Conservation (phyloP, 768 basidiomycete species). For the Mycena pura region DNA sequence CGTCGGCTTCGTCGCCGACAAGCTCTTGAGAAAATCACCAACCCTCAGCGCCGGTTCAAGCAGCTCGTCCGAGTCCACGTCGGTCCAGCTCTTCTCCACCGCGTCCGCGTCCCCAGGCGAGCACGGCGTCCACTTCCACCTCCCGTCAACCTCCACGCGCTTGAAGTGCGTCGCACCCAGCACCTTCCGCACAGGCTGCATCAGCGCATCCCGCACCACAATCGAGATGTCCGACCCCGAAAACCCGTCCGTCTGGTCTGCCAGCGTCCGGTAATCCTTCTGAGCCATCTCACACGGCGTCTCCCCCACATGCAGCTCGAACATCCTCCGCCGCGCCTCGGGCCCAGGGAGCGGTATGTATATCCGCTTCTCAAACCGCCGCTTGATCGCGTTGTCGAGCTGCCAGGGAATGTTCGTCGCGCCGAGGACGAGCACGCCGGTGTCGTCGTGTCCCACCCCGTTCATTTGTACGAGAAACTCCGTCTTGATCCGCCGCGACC, state of each 20-base stretch:
- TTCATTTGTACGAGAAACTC: conserved; percentile 99
- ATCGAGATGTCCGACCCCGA: conserved; percentile 96
- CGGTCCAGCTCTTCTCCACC: conserved; percentile 88
- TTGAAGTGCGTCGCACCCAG: conserved; percentile 96
- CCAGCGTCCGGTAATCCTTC: conserved; percentile 83
- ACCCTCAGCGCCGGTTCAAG: conserved; percentile 85
- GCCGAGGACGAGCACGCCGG: conserved; percentile 93
- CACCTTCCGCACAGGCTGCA: conserved; percentile 98
- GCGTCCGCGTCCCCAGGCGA: conserved; percentile 91
- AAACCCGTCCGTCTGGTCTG: conserved; percentile 90
- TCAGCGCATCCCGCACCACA: conserved; percentile 93
- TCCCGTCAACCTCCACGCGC: conserved; percentile 50
- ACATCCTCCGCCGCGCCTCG: conserved; percentile 93
- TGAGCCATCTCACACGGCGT: conserved; percentile 86
- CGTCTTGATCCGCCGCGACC: conserved; percentile 96
- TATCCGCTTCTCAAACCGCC: conserved; percentile 98
- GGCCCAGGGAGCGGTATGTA: conserved; percentile 96
- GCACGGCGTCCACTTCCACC: conserved; percentile 96
- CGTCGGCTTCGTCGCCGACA: conserved; percentile 83
- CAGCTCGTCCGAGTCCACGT: conserved; percentile 86
- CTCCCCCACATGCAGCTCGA: conserved; percentile 92
- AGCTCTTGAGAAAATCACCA: conserved; percentile 81
- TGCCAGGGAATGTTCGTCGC: conserved; percentile 99
- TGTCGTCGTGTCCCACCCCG: conserved; percentile 97
- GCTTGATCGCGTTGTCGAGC: conserved; percentile 95